These are phyloP conservation scores for Bocquillonia castaneifolia DNA, from an alignment of 441 rosid genomes.

Conservation along the genomic window DNA sequence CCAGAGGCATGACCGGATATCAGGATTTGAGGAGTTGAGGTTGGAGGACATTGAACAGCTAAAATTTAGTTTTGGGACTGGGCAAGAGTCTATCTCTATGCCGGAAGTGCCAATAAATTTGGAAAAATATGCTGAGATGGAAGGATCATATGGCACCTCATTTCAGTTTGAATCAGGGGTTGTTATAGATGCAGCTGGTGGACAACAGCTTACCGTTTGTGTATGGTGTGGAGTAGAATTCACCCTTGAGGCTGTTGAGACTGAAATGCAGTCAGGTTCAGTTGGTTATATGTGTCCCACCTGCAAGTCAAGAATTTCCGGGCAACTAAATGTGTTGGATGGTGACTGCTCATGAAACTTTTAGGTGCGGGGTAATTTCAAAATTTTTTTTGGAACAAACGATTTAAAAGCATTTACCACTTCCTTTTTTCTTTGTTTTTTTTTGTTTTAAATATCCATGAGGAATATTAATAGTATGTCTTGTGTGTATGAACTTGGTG, in stretches of 20 bases:
- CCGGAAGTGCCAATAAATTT: constrained; percentile 34
- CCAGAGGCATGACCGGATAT: constrained; percentile 26
- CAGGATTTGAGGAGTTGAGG: constrained; percentile 44
- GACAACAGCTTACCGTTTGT: constrained; percentile 38
- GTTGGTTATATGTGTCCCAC: constrained; percentile 67
- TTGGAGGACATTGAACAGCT: constrained; percentile 46
- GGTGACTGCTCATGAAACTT: constrained; percentile 20
- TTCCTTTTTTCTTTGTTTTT: background rate
- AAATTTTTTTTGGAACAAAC: background rate
- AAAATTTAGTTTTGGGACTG: constrained; percentile 32
- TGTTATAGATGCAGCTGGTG: constrained; percentile 20
- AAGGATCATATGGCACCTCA: constrained; percentile 31
- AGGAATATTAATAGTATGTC: background rate
- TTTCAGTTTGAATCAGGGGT: constrained; percentile 38
- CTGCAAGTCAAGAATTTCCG: constrained; percentile 63
- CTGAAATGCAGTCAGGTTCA: constrained; percentile 54
- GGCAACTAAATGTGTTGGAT: constrained; percentile 33
- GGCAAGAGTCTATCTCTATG: constrained; percentile 31
- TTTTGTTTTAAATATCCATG: background rate
- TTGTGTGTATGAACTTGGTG: too few species aligned
- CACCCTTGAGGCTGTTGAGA: constrained; percentile 44
- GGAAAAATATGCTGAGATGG: constrained; percentile 27
- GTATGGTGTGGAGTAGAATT: constrained; percentile 71
- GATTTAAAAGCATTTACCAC: background rate
- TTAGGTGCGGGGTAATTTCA: constrained; percentile 1